phyloP scores from a whole-genome alignment of 179 eudicot species.

The Spinacia oleracea region DNA sequence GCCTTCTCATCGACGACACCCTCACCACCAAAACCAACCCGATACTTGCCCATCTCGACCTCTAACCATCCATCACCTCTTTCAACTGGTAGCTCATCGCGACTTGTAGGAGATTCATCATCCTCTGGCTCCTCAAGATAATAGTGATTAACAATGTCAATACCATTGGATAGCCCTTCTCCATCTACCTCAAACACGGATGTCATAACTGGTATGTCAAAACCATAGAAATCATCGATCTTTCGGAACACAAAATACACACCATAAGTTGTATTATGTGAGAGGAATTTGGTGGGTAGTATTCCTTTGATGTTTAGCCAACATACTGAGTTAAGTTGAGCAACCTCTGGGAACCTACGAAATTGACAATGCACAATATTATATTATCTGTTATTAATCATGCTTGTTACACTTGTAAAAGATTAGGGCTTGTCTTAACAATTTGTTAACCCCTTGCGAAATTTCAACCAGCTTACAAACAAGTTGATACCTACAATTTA shows the following conservation, averaged over 20 bases:
- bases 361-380: too few species aligned
- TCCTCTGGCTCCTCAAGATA: not conserved
- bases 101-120: too few species aligned
- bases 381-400: not conserved
- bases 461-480: too few species aligned
- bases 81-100: not conserved
- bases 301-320: slow-evolving; percentile 32
- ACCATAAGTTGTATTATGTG: slow-evolving; percentile 27
- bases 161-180: not conserved
- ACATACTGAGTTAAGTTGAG: slow-evolving; percentile 14
- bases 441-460: too few species aligned
- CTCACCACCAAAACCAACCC: not conserved
- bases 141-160: not conserved
- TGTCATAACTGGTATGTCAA: slow-evolving; percentile 14
- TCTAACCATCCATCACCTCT: slow-evolving; percentile 48
- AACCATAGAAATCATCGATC: not conserved
- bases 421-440: too few species aligned
- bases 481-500: too few species aligned
- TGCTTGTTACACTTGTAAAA: too few species aligned
- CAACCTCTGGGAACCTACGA: slow-evolving; percentile 32
- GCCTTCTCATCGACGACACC: not conserved
- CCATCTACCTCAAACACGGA: slow-evolving; percentile 2
- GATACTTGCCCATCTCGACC: slow-evolving; percentile 41
- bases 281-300: slow-evolving; percentile 21
- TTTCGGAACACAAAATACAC: slow-evolving; percentile 28